Base-by-base conservation (phyloP, 2,329 filamentous ascomycete genomes). In the Aspergillus pseudoglaucus region DNA sequence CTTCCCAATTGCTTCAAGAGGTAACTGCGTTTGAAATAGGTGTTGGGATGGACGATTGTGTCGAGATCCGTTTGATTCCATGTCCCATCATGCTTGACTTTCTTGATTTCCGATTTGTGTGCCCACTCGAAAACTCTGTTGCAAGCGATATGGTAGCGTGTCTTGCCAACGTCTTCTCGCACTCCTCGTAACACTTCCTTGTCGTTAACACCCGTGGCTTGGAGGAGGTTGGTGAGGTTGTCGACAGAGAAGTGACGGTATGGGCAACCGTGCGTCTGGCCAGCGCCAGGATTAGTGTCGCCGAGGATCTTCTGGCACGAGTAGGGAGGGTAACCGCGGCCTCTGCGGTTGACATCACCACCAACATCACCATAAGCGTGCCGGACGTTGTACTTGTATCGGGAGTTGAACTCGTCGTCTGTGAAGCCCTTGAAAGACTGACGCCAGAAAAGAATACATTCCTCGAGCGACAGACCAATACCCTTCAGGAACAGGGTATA, bases 401-500 rank as follows among this genome's bases (percentile, higher is more conserved):
- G 90, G 64, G 96, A 97, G 71, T 94, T 94, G 78, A 97, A 98
- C 32, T 85, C 85, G 61, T 97, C 91, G 61, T 97, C 93, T 0
- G 88, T 90, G 54, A 94, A 82, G 56, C 89, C 86, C 65, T 83
- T 83, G 79, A 98, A 97, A 23, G 80, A 77, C 53, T 82, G 80
- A 9, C 93, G 84, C 93, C 93, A 98, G 75, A 98, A 98, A 10
- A 89, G 59, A 20, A 98, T 79, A 58, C 83, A 89, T 68, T 98
- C 91, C 62, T 96, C 90, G n/a, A 98, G 75, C 53, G 81, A 89
- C 23, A 98, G 75, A 0, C 93, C 93, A 50, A 97, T 89, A 38
- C 93, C 93, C 70, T 98, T 98, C 49, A 98, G 78, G 79, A 98
- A 98, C 3, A 98, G 81, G 0, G 88, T 88, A 74, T 97, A 98